Evolutionary conservation across 345 rosid genomes (phyloP).

Genomic region (Camelina neglecta): DNA sequence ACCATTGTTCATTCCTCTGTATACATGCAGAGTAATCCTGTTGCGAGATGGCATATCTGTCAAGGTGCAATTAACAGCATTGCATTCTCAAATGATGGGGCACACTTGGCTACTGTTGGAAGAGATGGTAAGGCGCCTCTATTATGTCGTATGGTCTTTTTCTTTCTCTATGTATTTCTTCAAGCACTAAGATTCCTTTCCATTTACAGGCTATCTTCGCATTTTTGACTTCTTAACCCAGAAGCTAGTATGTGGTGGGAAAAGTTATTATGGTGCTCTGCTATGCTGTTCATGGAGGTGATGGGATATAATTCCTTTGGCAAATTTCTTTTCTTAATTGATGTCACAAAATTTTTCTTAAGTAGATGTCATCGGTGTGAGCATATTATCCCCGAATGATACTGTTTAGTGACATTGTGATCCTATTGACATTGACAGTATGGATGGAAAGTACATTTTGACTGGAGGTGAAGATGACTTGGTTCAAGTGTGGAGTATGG

Average conservation of each 20-base stretch:
- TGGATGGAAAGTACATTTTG: conserved; percentile 94
- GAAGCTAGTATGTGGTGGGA: conserved; percentile 47
- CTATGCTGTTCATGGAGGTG: conserved; percentile 51
- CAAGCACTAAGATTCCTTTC: conserved; percentile 17
- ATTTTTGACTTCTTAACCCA: conserved; percentile 74
- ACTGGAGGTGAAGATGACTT: conserved; percentile 99
- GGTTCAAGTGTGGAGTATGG: conserved; percentile 99
- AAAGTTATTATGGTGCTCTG: conserved; percentile 48
- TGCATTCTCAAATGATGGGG: conserved; percentile 82
- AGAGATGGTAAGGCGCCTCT: conserved; percentile 78
- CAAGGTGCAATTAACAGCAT: conserved; percentile 93
- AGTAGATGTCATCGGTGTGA: neutral
- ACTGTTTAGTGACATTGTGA: conserved; percentile 6
- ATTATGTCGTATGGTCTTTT: neutral
- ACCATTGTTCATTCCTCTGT: conserved; percentile 34
- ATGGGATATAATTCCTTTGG: conserved; percentile 28
- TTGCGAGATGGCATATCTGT: conserved; percentile 98
- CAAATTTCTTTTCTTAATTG: conserved; percentile 48
- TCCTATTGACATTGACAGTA: conserved; percentile 68
- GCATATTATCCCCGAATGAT: neutral
- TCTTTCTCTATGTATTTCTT: conserved; percentile 24
- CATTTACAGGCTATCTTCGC: conserved; percentile 79
- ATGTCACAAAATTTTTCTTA: neutral
- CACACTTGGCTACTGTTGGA: conserved; percentile 94
- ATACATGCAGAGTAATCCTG: conserved; percentile 87